These are phyloP conservation scores for Pythium brassicae DNA, from an alignment of 352 stramenopile genomes.

Conservation along the genomic window DNA sequence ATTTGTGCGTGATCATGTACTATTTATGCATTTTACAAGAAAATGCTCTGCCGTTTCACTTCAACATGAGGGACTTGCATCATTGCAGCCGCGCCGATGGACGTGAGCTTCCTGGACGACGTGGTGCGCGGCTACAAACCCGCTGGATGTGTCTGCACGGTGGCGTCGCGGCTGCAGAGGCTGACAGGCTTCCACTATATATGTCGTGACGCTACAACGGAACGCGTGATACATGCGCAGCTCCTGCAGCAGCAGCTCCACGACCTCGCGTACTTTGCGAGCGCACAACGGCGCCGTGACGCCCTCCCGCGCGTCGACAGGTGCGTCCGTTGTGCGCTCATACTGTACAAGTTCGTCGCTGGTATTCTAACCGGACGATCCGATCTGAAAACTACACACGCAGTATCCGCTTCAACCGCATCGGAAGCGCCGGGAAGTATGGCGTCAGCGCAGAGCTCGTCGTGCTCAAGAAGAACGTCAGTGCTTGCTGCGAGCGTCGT, in stretches of 20 bases:
- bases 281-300: conserved; percentile 40
- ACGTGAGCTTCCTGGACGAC: conserved; percentile 12
- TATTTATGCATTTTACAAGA: no score
- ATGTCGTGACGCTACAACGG: not conserved
- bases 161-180: no score
- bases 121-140: conserved; percentile 1
- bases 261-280: conserved; percentile 46
- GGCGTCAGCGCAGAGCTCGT: conserved; percentile 32
- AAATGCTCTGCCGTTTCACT: conserved; percentile 1
- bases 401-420: conserved; percentile 27
- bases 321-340: conserved; percentile 17
- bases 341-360: not conserved
- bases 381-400: not conserved
- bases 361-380: no score
- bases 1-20: no score
- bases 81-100: conserved; percentile 1
- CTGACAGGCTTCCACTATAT: not conserved
- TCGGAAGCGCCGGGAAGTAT: conserved; percentile 15
- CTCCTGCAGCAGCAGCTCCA: conserved; percentile 56
- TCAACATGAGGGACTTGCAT: not conserved
- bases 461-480: conserved; percentile 36
- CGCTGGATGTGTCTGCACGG: no score
- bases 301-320: conserved; percentile 56
- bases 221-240: conserved; percentile 9
- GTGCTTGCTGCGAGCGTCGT: not conserved